Conservation (phyloP, 257 asterid genomes). For the Solanum medicagineum region DNA sequence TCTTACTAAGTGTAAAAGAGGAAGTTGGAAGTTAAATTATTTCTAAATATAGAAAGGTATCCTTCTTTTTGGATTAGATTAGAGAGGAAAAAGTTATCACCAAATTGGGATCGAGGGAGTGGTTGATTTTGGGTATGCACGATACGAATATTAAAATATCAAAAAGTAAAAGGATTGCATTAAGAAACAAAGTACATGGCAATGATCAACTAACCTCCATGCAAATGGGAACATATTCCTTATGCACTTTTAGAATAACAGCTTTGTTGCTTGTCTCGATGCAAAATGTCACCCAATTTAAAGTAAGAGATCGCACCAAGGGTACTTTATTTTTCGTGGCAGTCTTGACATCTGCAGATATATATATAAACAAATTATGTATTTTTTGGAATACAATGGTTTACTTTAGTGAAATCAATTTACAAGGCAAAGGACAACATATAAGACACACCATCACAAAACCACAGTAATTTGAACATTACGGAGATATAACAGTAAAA, state of each 20-base stretch:
- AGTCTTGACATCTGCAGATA: conserved; percentile 77
- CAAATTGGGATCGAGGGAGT: background rate
- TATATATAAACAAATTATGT: background rate
- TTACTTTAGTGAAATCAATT: background rate
- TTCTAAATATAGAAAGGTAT: background rate
- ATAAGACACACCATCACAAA: background rate
- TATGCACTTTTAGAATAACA: conserved; percentile 73
- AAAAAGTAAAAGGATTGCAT: background rate
- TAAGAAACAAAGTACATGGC: background rate
- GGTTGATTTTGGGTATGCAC: background rate
- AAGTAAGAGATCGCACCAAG: conserved; percentile 81
- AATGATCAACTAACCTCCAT: conserved; percentile 73
- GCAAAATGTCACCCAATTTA: conserved; percentile 94
- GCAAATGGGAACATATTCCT: conserved; percentile 94
- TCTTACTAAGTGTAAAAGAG: background rate
- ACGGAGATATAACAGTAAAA: background rate
- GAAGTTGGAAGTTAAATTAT: background rate
- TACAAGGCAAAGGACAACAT: background rate
- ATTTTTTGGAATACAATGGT: background rate
- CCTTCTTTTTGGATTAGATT: background rate
- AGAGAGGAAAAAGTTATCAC: background rate
- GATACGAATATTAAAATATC: background rate
- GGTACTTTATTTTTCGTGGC: conserved; percentile 97
- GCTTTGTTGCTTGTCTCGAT: conserved; percentile 91
- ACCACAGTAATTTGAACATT: background rate